Base-by-base conservation (phyloP, 2,329 filamentous ascomycete species). In the Orbilia oligospora region DNA sequence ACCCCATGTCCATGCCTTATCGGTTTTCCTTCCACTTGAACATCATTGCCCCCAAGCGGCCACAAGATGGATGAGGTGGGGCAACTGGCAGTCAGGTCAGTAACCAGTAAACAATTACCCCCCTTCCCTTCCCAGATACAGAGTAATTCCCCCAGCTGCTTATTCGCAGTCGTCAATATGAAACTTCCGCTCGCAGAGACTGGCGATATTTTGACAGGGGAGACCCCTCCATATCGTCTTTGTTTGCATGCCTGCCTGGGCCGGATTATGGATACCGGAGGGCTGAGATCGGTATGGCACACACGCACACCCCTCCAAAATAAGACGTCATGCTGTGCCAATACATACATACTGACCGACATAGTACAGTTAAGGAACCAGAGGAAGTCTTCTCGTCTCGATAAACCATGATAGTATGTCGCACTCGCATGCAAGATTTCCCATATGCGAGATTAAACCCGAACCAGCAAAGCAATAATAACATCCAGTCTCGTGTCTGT, bases 181-280 rank as follows among this genome's bases (percentile, higher is more conserved):
- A 71, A 71, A 71, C 72, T 67, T 71, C 72, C 72, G 72, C 67
- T 77, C 66, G 58, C 72, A 77, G 72, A 51, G 30, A 65, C 30
- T 58, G 38, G 20, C 49, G 49, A 58, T 20, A 67, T 56, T 49
- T 20, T 56, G 30, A 55, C 41, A 56, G 61, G 46, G 68, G 30
- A 18, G 16, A 51, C 44, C 67, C 46, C 30, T 58, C 38, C 27
- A 38, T 14, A 3, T 27, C 18, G 44, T 1, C 18, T 14, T 48
- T 22, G 44, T 48, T 48, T 22, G n/a, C 18, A 18, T 46, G 44
- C 44, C 44, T 16, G 27, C 27, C 27, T 30, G 6, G 27, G n/a
- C n/a, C n/a, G 14, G 16, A n/a, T n/a, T 18, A 46, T 46, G 14
- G 14, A 46, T 46, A 24, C 36, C 18, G 10, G 12, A 12, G n/a